These are phyloP conservation scores for Colletotrichum somersetense DNA, from an alignment of 2,329 filamentous ascomycete species.

Conservation along the genomic window DNA sequence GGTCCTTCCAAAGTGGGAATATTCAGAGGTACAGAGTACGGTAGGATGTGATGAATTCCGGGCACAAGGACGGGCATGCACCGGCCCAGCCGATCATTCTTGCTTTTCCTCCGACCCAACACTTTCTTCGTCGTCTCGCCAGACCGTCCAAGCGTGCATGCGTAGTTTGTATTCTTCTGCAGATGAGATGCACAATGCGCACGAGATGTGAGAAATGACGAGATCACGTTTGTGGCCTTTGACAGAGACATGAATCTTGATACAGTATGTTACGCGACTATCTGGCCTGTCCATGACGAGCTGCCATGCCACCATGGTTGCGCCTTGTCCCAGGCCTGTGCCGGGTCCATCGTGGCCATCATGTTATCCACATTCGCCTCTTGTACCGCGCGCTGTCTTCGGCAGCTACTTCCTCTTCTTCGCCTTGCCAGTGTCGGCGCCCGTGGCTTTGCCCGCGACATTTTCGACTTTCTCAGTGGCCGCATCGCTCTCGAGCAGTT, in stretches of 20 bases:
- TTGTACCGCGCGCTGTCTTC: neutral
- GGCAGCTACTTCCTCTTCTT: conserved; percentile 56
- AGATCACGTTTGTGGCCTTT: neutral
- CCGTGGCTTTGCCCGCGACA: conserved; percentile 59
- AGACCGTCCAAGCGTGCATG: conserved; percentile 32
- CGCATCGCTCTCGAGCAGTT: conserved; percentile 52
- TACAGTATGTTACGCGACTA: conserved; percentile 13
- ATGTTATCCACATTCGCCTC: conserved; percentile 16
- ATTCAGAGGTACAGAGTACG: neutral
- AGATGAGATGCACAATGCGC: conserved; percentile 22
- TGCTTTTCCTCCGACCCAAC: conserved; percentile 35
- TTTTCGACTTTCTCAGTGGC: conserved; percentile 49
- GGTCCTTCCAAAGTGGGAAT: neutral
- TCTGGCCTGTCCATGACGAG: neutral
- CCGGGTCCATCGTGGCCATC: conserved; percentile 10
- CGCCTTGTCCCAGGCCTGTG: conserved; percentile 5
- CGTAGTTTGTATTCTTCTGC: conserved; percentile 16
- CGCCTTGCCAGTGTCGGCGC: conserved; percentile 61
- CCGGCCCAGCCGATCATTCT: neutral
- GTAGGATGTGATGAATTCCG: too few relatives aligned
- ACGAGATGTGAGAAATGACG: conserved; percentile 14
- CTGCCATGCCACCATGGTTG: neutral
- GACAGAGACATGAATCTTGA: conserved; percentile 4
- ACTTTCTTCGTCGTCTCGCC: conserved; percentile 22
- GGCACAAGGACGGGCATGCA: neutral